Base-by-base conservation (phyloP, 2,329 filamentous ascomycete species). In the Didymella pomorum region DNA sequence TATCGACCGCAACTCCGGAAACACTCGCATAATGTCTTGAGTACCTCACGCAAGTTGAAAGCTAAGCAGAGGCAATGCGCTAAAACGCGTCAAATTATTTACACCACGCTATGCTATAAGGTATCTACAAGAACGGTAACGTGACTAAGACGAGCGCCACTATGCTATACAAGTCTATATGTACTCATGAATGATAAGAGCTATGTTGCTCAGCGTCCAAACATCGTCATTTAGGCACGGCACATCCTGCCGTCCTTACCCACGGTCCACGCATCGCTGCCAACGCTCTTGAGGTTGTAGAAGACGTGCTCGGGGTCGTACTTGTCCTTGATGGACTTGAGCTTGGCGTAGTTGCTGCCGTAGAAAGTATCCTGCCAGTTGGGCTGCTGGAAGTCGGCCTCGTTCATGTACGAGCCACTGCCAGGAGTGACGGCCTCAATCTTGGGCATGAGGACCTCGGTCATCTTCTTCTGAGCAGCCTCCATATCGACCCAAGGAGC, bases 291-390 rank as follows among this genome's bases (percentile, higher is more conserved):
- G 7, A 56, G 47, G 25, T 57, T 62, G 52, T 68, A 70, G 52
- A 71, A 71, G 21, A 71, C 23, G 33, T 61, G 60, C 0, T 53
- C 46, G 8, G 64, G 64, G 33, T 69, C 66, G 45, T 59, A 65
- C 53, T 62, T 67, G 41, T 60, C 56, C 64, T 69, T 69, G 47
- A 69, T 71, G n/a, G 52, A 51, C n/a, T 58, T 55, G 5, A 74
- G 63, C 49, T 67, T 67, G 12, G 49, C 57, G 97, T 82, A 7
- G 88, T 88, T 0, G 92, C 91, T 80, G 18, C 67, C 65, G 16
- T 65, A 75, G 39, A 72, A 74, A 12, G 58, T 60, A 14, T 42
- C 31, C 50, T 71, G 51, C 67, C 67, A 75, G 46, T 69, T 65
- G 6, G 58, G 54, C 45, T 71, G 61, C 14, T 62, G 57, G 52